phyloP scores from a whole-genome alignment of 2,329 filamentous ascomycete species.

The Fusarium coffeatum region DNA sequence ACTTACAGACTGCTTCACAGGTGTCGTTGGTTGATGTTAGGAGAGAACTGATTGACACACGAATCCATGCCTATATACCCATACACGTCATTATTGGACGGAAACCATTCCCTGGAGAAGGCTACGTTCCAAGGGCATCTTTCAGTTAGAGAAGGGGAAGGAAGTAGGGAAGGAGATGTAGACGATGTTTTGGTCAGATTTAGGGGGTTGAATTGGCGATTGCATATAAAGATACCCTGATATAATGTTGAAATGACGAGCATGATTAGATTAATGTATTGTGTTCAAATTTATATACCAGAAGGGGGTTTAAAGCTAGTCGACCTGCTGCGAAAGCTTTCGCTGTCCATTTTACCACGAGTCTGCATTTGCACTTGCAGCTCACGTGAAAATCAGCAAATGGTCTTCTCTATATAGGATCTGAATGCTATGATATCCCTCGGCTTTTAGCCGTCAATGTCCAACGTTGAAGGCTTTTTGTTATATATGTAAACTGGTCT shows the following conservation, averaged over 20 bases:
- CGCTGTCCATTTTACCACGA: background rate
- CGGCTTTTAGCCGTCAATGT: background rate
- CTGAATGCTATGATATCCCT: background rate
- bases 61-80: constrained; percentile 61
- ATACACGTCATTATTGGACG: constrained; percentile 64
- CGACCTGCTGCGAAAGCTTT: background rate
- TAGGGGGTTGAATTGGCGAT: constrained; percentile 19
- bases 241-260: constrained; percentile 41
- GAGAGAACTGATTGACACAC: constrained; percentile 58
- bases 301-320: background rate
- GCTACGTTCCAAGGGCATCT: constrained; percentile 5
- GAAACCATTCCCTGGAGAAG: constrained; percentile 58
- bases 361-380: background rate
- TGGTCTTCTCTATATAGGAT: background rate
- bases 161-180: background rate
- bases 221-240: constrained; percentile 42
- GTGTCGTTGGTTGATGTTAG: constrained; percentile 63
- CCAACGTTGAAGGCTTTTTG: too few species aligned
- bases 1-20: constrained; percentile 47
- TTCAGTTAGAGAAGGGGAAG: constrained; percentile 21
- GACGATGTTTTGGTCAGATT: constrained; percentile 12
- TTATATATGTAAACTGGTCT: background rate
- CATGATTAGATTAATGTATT: constrained; percentile 39
- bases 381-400: background rate
- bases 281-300: constrained; percentile 6